A percentile compares a stretch with the other conserved stretches of the same genome.
phyloP scores from a whole-genome alignment of 805 yeast genomes.

The Pichia paraexigua region DNA sequence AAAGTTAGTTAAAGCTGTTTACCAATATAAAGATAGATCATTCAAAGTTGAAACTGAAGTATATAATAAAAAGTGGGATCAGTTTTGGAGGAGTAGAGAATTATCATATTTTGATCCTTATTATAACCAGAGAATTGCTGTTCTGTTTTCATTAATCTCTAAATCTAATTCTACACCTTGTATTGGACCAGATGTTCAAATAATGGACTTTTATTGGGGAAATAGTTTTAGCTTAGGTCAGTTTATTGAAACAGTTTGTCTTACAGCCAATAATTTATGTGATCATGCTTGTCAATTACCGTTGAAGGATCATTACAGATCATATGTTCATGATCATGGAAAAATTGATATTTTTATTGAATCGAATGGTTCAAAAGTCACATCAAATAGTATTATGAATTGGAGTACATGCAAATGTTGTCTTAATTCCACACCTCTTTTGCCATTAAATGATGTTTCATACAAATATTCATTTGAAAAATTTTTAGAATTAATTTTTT shows the following conservation, averaged over 20 bases:
- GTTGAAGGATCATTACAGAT: slow-evolving; percentile 66
- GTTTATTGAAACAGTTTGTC: slow-evolving; percentile 70
- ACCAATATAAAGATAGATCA: slow-evolving; percentile 21
- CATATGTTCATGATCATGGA: slow-evolving; percentile 84
- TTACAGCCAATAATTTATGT: slow-evolving; percentile 60
- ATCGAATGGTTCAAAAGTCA: slow-evolving; percentile 44
- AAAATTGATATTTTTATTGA: slow-evolving; percentile 74
- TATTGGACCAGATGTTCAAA: slow-evolving; percentile 78
- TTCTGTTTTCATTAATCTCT: slow-evolving; percentile 76
- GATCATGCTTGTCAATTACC: slow-evolving; percentile 74
- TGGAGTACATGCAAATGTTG: slow-evolving; percentile 92
- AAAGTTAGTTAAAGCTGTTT: slow-evolving; percentile 30
- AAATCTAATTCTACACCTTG: slow-evolving; percentile 86
- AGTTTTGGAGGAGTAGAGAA: slow-evolving; percentile 36
- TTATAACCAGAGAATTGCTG: slow-evolving; percentile 69
- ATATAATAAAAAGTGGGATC: slow-evolving; percentile 60
- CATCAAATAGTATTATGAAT: slow-evolving; percentile 64
- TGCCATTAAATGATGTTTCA: slow-evolving; percentile 77
- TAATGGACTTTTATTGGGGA: slow-evolving; percentile 83
- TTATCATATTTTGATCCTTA: slow-evolving; percentile 56
- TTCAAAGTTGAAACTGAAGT: slow-evolving; percentile 26
- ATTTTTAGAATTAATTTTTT: slow-evolving; percentile 77
- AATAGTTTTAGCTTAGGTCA: slow-evolving; percentile 87
- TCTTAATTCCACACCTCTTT: slow-evolving; percentile 62
- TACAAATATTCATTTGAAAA: slow-evolving; percentile 93